These are phyloP conservation scores for Solanum paucissectum DNA, from an alignment of 257 asterid species.

Conservation along the genomic window DNA sequence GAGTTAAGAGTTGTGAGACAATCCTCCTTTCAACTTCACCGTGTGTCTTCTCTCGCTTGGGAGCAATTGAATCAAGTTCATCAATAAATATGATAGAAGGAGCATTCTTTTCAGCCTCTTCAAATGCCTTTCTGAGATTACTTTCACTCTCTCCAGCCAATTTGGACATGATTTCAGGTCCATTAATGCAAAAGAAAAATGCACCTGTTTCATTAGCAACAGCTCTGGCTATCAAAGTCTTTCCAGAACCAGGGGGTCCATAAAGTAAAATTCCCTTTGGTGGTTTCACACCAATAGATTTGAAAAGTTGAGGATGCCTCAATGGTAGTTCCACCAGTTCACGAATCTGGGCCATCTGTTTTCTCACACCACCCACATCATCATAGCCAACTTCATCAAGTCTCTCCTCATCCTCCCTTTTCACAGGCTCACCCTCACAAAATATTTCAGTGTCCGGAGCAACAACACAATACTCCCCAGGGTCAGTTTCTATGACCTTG, in stretches of 20 bases:
- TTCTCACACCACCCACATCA: conserved; percentile 64
- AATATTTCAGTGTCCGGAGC: conserved; percentile 63
- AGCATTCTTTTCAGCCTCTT: conserved; percentile 63
- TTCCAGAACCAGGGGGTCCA: conserved; percentile 57
- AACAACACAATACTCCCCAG: conserved; percentile 64
- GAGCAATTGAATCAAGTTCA: conserved; percentile 53
- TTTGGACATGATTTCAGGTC: conserved; percentile 57
- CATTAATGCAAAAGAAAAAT: conserved; percentile 49
- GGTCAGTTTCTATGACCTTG: conserved; percentile 53
- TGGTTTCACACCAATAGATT: conserved; percentile 64
- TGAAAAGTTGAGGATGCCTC: conserved; percentile 68
- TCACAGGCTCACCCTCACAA: conserved; percentile 61
- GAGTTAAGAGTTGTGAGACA: conserved; percentile 46
- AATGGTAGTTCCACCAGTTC: conserved; percentile 63
- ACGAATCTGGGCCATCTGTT: conserved; percentile 74
- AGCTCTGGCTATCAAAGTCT: conserved; percentile 49
- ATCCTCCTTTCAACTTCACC: conserved; percentile 60
- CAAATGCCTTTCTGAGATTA: conserved; percentile 56
- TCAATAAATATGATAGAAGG: conserved; percentile 50
- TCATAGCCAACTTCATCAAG: conserved; percentile 65
- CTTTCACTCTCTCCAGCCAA: conserved; percentile 61
- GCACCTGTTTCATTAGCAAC: conserved; percentile 61
- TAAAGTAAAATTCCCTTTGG: conserved; percentile 57
- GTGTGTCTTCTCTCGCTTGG: conserved; percentile 50
- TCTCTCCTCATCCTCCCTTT: conserved; percentile 58